Evolutionary conservation across 176 grass and related monocot species (phyloP), one percentile per base, ranked within the genome.

Genomic region (Alloteropsis semialata): DNA sequence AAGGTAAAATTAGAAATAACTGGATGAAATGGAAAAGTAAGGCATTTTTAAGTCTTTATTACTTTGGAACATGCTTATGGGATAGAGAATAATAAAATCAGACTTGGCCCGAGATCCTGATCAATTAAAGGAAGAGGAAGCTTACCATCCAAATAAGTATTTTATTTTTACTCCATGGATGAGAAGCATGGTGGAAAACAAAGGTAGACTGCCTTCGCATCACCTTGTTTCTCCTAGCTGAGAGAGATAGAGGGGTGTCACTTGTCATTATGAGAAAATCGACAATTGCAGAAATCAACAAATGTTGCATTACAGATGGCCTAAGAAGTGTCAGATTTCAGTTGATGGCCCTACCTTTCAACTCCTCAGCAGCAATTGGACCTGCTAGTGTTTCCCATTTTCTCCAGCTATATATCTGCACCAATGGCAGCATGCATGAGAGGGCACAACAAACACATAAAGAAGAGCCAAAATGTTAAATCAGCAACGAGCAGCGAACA

Each of bases 131-230:
- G n/a, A 12, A 70, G 30, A 49, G 9, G 27, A n/a, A 38, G 15
- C 72, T 76, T 85, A 98, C 92, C 96, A 98, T 98, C 96, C 96
- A 95, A 68, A 98, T 93, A 68, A 98, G 89, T 84, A 98, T 70
- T 91, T 86, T 93, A 58, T 91, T 95, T 82, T 93, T 98, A 92
- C 91, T 98, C 92, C 96, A 98, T 48, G 96, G 96, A 89, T 98
- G 96, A 85, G 96, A 98, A 68, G 91, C 72, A 81, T 93, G 76
- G 60, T 93, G 85, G 65, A 98, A 95, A 80, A 95, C 96, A 90
- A 98, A 98, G 51, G 89, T 98, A 38, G 92, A 95, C 76, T 98
- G 96, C 79, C 93, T 91, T 73, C 72, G 85, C 89, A 98, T 89
- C 80, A 93, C 87, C 81, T 66, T 95, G n/a, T 28, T 86, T 91